These are phyloP conservation scores for Cystobasidium sp. DNA, from an alignment of 1,284 basidiomycete species.

Conservation along the genomic window DNA sequence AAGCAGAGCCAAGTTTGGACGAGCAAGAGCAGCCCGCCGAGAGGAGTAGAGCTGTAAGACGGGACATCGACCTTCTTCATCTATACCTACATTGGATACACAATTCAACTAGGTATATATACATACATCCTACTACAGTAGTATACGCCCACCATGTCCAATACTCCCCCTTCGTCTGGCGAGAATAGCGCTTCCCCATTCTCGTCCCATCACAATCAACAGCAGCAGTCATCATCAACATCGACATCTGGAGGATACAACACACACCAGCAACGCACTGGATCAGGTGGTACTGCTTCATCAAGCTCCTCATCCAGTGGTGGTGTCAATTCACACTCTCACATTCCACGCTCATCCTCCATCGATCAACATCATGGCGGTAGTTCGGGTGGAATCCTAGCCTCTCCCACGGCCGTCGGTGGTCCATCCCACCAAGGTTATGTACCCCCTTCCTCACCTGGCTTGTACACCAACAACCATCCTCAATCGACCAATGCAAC, in stretches of 20 bases:
- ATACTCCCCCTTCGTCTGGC: not conserved
- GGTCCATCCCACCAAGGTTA: not conserved
- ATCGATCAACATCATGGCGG: constrained; percentile 4
- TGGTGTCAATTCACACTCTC: not conserved
- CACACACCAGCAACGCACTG: not conserved
- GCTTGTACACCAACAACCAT: constrained; percentile 2
- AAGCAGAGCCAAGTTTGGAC: too few species aligned
- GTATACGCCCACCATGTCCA: not conserved
- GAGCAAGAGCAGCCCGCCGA: too few species aligned
- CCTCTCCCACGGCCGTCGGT: not conserved
- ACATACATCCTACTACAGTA: not conserved
- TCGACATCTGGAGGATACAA: not conserved
- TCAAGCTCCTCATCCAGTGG: constrained; percentile 14
- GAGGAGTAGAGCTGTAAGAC: too few species aligned
- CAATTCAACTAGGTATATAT: too few species aligned
- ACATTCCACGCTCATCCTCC: constrained; percentile 2
- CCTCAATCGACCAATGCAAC: constrained; percentile 2
- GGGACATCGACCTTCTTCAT: too few species aligned
- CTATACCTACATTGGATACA: too few species aligned
- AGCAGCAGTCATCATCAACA: constrained; percentile 2
- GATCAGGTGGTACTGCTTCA: constrained; percentile 9
- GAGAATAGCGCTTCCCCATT: constrained; percentile 19
- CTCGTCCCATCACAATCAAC: constrained; percentile 4
- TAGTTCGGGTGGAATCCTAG: not conserved
- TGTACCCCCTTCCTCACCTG: constrained; percentile 13